These are phyloP conservation scores for Cytospora schulzeri DNA, from an alignment of 2,329 filamentous ascomycete species.

Conservation along the genomic window DNA sequence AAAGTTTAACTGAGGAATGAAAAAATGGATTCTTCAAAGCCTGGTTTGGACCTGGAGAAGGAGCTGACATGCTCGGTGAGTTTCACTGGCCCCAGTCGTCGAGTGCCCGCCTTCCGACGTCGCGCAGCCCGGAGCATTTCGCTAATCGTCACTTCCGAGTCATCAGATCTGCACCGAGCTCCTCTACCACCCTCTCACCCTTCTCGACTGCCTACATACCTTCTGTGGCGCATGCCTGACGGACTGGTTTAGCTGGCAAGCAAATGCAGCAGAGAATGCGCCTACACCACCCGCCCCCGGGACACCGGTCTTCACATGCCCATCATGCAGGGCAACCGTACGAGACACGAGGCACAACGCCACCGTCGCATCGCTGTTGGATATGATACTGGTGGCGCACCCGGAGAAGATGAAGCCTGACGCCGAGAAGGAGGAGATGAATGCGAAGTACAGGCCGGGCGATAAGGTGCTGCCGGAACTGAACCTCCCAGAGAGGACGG, in stretches of 20 bases:
- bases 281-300: slow-evolving; percentile 52
- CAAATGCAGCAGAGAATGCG: slow-evolving; percentile 55
- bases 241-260: slow-evolving; percentile 91
- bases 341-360: slow-evolving; percentile 89
- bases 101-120: slow-evolving; percentile 4
- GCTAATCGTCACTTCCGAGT: slow-evolving; percentile 23
- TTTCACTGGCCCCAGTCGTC: slow-evolving; percentile 33
- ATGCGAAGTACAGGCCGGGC: slow-evolving; percentile 75
- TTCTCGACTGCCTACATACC: slow-evolving; percentile 91
- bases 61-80: slow-evolving; percentile 94
- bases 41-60: slow-evolving; percentile 76
- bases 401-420: slow-evolving; percentile 71
- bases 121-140: not conserved
- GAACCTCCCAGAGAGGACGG: slow-evolving; percentile 51
- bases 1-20: slow-evolving; percentile 1
- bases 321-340: slow-evolving; percentile 85
- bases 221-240: slow-evolving; percentile 95
- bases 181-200: slow-evolving; percentile 85
- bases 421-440: slow-evolving; percentile 76
- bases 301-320: slow-evolving; percentile 74
- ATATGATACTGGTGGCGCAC: slow-evolving; percentile 82
- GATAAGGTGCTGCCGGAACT: slow-evolving; percentile 76
- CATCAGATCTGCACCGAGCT: slow-evolving; percentile 96
- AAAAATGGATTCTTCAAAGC: slow-evolving; percentile 53
- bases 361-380: slow-evolving; percentile 83